Evolutionary conservation across 2,329 filamentous ascomycete species (phyloP).

Genomic region (Dothideomycetes sp.): DNA sequence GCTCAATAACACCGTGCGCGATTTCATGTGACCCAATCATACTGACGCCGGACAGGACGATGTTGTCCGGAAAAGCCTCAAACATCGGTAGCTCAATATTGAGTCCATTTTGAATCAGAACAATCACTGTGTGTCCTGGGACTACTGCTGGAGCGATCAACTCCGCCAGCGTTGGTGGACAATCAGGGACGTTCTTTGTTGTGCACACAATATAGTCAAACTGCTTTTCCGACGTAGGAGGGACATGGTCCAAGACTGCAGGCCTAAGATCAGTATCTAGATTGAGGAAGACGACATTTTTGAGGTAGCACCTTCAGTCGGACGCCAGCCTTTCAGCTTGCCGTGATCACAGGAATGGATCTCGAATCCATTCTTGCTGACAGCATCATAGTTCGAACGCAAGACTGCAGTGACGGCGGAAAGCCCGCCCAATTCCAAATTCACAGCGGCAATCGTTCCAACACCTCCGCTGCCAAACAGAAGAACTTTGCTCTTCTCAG

Average conservation of each 20-base stretch:
- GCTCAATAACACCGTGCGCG: constrained; percentile 35
- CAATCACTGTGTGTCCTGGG: constrained; percentile 35
- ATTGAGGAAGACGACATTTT: background rate
- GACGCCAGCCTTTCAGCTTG: constrained; percentile 36
- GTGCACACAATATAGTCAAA: constrained; percentile 45
- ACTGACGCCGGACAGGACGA: constrained; percentile 40
- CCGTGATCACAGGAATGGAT: constrained; percentile 49
- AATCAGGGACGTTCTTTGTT: constrained; percentile 46
- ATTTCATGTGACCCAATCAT: constrained; percentile 40
- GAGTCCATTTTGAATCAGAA: constrained; percentile 48
- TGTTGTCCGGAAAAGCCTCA: constrained; percentile 35
- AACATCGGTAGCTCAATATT: constrained; percentile 48
- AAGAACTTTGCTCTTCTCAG: constrained; percentile 27
- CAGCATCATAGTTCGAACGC: constrained; percentile 44
- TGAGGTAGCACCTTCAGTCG: constrained; percentile 15
- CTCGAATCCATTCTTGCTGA: constrained; percentile 37
- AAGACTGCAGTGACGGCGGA: constrained; percentile 45
- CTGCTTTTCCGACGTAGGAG: constrained; percentile 27
- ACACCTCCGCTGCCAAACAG: constrained; percentile 46
- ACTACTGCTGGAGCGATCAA: constrained; percentile 41
- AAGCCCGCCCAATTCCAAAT: constrained; percentile 38
- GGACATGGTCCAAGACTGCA: constrained; percentile 38
- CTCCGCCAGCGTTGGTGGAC: constrained; percentile 34
- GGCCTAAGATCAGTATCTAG: constrained; percentile 8
- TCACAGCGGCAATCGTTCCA: constrained; percentile 45